Percentiles rank a stretch among this genome's conserved stretches.
Conservation (phyloP, 1,284 basidiomycete species). For the Acaromyces ingoldii region DNA sequence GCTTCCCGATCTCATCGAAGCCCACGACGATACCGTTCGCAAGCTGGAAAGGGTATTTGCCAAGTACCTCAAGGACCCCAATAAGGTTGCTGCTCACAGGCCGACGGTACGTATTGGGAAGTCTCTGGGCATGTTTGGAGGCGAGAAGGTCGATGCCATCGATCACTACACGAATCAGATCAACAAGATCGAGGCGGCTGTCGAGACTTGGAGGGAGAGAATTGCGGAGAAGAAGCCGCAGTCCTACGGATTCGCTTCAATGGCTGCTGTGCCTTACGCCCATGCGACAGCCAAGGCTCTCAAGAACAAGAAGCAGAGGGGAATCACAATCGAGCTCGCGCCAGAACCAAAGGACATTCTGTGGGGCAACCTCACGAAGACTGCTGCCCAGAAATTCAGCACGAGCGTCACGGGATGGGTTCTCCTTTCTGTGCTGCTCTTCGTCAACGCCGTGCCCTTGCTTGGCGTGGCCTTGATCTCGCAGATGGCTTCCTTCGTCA, state of each 20-base stretch:
- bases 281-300: slow-evolving; percentile 43
- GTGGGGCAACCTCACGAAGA: slow-evolving; percentile 42
- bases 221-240: slow-evolving; percentile 37
- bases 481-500: slow-evolving; percentile 39
- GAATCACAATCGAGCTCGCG: slow-evolving; percentile 35
- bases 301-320: slow-evolving; percentile 23
- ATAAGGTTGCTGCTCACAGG: slow-evolving; percentile 66
- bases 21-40: slow-evolving; percentile 77
- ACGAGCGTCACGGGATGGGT: slow-evolving; percentile 35
- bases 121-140: slow-evolving; percentile 65
- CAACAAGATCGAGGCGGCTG: slow-evolving; percentile 33
- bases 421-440: slow-evolving; percentile 33
- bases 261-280: slow-evolving; percentile 43
- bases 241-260: slow-evolving; percentile 47
- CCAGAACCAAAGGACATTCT: slow-evolving; percentile 45
- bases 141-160: slow-evolving; percentile 58
- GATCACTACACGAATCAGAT: slow-evolving; percentile 42
- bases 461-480: slow-evolving; percentile 39
- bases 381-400: slow-evolving; percentile 22
- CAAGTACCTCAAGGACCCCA: slow-evolving; percentile 71
- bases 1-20: slow-evolving; percentile 71
- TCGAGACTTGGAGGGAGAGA: slow-evolving; percentile 54
- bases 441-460: slow-evolving; percentile 45
- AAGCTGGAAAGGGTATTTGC: slow-evolving; percentile 78
- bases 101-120: slow-evolving; percentile 71